phyloP scores from a whole-genome alignment of 2,329 filamentous ascomycete genomes.

The Trichoderma sp. region DNA sequence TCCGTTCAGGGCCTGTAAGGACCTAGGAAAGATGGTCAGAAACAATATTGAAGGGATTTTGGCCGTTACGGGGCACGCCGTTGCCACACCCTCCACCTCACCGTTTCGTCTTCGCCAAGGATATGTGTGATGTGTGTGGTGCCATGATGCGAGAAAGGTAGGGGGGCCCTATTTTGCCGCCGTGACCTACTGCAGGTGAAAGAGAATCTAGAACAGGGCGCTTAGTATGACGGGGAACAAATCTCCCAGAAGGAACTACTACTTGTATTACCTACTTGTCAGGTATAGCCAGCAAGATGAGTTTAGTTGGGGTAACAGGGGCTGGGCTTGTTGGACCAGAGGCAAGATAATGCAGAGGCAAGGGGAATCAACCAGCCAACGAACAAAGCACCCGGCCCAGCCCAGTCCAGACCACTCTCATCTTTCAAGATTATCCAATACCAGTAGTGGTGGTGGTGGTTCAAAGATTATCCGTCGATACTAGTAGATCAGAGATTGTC shows the following conservation, averaged over 20 bases:
- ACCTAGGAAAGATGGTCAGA: background rate
- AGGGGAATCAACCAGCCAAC: background rate
- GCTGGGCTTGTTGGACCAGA: background rate
- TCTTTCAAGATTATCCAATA: background rate
- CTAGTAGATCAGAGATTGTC: background rate
- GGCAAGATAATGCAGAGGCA: slow-evolving; percentile 8
- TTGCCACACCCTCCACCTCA: background rate
- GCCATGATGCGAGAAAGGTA: background rate
- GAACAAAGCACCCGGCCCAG: background rate
- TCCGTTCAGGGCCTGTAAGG: background rate
- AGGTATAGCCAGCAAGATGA: background rate
- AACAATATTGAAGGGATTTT: background rate
- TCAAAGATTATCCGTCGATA: background rate
- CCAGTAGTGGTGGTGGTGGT: background rate
- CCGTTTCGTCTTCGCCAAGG: slow-evolving; percentile 5
- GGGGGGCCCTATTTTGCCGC: background rate
- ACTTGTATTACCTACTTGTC: background rate
- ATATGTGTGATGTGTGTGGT: background rate
- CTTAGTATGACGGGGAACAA: background rate
- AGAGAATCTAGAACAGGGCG: background rate
- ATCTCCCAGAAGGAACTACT: background rate
- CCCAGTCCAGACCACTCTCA: background rate
- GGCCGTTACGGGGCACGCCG: background rate
- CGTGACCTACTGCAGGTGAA: background rate
- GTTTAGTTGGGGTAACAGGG: background rate